phyloP scores from a whole-genome alignment of 495 filamentous ascomycete genomes.

The Diplogelasinospora grovesii region DNA sequence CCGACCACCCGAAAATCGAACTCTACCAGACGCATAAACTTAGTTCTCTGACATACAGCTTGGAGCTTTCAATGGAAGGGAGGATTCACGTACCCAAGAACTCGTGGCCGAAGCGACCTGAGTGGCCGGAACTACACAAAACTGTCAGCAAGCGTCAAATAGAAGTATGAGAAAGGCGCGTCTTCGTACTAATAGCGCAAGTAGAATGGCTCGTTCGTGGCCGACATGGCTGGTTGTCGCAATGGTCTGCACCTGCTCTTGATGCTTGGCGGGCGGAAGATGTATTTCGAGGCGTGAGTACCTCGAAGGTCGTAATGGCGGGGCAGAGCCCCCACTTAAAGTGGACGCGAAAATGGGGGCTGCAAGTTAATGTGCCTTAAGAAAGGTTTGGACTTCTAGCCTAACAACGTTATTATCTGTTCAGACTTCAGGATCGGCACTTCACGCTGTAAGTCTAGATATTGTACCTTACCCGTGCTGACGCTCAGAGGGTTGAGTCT shows the following conservation, averaged over 20 bases:
- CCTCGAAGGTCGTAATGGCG: constrained; percentile 21
- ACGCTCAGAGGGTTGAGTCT: no score
- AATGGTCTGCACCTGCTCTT: no score
- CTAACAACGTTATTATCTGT: no score
- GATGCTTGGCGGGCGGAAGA: no score
- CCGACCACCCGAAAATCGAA: constrained; percentile 93
- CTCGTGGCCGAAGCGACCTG: constrained; percentile 96
- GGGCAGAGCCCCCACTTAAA: constrained; percentile 19
- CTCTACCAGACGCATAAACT: constrained; percentile 47
- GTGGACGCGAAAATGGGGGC: no score
- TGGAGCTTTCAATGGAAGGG: neutral
- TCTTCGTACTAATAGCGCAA: constrained; percentile 87
- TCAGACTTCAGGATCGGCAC: no score
- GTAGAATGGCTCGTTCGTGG: constrained; percentile 73
- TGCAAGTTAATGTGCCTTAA: no score
- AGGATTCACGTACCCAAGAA: constrained; percentile 67
- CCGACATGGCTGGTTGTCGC: constrained; percentile 26
- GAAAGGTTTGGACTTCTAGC: no score
- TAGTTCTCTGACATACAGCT: constrained; percentile 4
- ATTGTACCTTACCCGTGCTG: no score
- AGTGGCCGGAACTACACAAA: constrained; percentile 80
- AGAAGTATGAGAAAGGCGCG: neutral
- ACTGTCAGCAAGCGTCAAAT: constrained; percentile 15
- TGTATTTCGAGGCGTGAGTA: constrained; percentile 1
- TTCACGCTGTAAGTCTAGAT: no score